Percentiles rank a stretch among this genome's conserved stretches.
These are phyloP conservation scores for Pseudoturritis turrita DNA, from an alignment of 345 rosid genomes.

Conservation along the genomic window DNA sequence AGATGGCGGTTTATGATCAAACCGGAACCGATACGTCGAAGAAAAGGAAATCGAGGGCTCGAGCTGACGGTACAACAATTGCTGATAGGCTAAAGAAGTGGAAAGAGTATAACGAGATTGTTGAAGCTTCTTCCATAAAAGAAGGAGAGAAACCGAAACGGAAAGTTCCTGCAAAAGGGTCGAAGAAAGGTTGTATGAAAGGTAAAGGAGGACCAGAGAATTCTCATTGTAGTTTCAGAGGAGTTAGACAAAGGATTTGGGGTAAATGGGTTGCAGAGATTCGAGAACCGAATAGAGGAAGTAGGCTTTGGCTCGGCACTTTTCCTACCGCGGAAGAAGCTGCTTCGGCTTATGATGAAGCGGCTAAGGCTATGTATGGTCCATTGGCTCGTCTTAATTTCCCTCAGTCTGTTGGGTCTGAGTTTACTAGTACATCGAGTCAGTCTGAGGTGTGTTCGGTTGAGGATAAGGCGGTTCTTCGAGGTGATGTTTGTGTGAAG, in stretches of 20 bases:
- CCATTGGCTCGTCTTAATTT: conserved; percentile 55
- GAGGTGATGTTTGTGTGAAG: not conserved
- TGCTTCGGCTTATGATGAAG: conserved; percentile 74
- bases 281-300: conserved; percentile 63
- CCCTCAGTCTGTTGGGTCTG: conserved; percentile 28
- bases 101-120: conserved; percentile 46
- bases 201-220: conserved; percentile 95
- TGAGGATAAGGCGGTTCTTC: conserved; percentile 26
- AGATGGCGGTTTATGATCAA: conserved; percentile 15
- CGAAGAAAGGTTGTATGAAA: conserved; percentile 86
- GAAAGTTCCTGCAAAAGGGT: conserved; percentile 67
- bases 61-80: conserved; percentile 42
- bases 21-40: conserved; percentile 21
- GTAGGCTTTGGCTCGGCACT: conserved; percentile 86
- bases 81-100: conserved; percentile 56
- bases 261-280: conserved; percentile 97
- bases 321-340: conserved; percentile 70
- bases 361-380: conserved; percentile 77
- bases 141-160: conserved; percentile 28
- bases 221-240: conserved; percentile 49
- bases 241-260: conserved; percentile 93
- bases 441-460: conserved; percentile 44
- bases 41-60: conserved; percentile 48
- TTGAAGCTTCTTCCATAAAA: conserved; percentile 18
- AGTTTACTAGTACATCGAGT: conserved; percentile 31